These are phyloP conservation scores for Mediolabrus comicus DNA, from an alignment of 108 stramenopile genomes.

Conservation along the genomic window DNA sequence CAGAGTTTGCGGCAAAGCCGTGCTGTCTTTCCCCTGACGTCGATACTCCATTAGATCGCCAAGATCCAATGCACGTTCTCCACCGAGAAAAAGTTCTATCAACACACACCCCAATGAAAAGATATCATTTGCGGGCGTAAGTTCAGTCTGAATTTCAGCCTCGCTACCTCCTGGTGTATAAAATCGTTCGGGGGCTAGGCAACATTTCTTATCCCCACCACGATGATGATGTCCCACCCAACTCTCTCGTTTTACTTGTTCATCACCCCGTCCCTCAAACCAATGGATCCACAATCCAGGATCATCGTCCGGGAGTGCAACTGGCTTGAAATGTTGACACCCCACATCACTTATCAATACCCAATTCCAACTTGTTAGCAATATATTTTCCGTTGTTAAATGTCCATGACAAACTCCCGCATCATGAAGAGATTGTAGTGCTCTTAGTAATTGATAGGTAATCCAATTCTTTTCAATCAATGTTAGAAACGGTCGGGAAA, in stretches of 20 bases:
- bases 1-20: constrained; percentile 49
- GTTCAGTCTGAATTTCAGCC: constrained; percentile 20
- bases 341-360: constrained; percentile 91
- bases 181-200: constrained; percentile 95
- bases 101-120: constrained; percentile 97
- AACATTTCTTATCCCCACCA: constrained; percentile 85
- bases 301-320: constrained; percentile 90
- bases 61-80: constrained; percentile 90
- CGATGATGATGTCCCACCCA: constrained; percentile 6
- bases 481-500: constrained; percentile 92
- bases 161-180: constrained; percentile 30
- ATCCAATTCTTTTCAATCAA: constrained; percentile 93
- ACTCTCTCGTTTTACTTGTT: neutral
- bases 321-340: constrained; percentile 84
- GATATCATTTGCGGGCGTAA: constrained; percentile 93
- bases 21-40: constrained; percentile 13
- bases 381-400: constrained; percentile 93
- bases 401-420: constrained; percentile 89
- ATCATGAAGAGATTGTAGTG: constrained; percentile 82
- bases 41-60: constrained; percentile 90
- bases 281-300: constrained; percentile 92
- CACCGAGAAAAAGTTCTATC: constrained; percentile 92
- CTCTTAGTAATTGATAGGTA: constrained; percentile 85
- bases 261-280: constrained; percentile 68
- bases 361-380: constrained; percentile 91